phyloP scores from a whole-genome alignment of 345 rosid genomes.

The Melaleuca alternifolia region DNA sequence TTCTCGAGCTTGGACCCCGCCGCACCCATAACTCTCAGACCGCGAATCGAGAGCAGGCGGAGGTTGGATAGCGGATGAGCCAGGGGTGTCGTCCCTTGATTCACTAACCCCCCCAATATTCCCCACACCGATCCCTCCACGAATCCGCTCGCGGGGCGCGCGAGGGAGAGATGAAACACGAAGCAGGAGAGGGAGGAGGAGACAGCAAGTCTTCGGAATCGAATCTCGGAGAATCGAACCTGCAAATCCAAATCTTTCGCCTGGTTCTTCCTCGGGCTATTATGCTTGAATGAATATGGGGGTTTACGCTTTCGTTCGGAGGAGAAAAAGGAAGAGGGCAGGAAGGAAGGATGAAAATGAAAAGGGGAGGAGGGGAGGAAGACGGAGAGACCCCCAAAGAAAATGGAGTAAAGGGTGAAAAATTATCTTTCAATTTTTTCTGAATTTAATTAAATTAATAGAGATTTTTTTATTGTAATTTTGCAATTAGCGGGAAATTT shows the following conservation, averaged over 20 bases:
- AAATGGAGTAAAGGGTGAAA: no score
- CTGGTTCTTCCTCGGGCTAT: not conserved
- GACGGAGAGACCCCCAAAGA: not conserved
- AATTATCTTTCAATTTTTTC: no score
- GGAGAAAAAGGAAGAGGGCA: not conserved
- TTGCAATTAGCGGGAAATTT: not conserved
- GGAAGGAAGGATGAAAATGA: not conserved
- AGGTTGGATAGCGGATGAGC: not conserved
- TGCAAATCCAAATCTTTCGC: not conserved
- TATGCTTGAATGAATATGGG: not conserved
- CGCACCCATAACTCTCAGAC: constrained; percentile 62
- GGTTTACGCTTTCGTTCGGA: not conserved
- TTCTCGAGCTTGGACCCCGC: constrained; percentile 99
- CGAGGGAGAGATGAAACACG: not conserved
- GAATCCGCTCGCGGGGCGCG: not conserved
- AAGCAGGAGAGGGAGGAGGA: not conserved
- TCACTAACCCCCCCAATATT: not conserved
- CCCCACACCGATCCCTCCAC: constrained; percentile 1
- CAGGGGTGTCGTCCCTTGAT: not conserved
- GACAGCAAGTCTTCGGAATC: not conserved
- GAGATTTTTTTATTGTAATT: no score
- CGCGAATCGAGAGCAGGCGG: constrained; percentile 5
- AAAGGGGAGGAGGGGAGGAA: not conserved
- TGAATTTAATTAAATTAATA: no score
- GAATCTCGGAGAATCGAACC: not conserved